A percentile compares a stretch with the other conserved stretches of the same genome.
These are phyloP conservation scores for Pythium scleroteichum DNA, from an alignment of 352 stramenopile genomes.

Conservation along the genomic window DNA sequence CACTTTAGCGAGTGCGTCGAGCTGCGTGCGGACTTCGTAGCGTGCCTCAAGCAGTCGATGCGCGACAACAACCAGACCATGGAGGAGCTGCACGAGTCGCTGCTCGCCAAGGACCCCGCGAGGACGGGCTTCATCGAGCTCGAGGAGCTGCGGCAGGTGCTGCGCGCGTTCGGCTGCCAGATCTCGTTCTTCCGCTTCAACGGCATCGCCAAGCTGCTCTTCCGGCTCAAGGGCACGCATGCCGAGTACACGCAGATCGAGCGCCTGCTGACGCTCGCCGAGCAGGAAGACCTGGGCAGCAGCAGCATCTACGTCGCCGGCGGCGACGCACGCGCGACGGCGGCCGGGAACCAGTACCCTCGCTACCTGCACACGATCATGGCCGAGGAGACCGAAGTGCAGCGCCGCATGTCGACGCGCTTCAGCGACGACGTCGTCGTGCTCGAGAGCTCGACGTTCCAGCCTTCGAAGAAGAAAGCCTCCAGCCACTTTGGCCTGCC, in stretches of 20 bases:
- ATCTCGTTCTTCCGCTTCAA: slow-evolving; percentile 32
- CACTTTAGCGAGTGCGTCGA: slow-evolving; percentile 26
- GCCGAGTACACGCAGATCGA: slow-evolving; percentile 23
- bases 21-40: slow-evolving; percentile 22
- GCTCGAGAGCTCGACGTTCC: slow-evolving; percentile 10
- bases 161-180: slow-evolving; percentile 17
- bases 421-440: slow-evolving; percentile 12
- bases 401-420: slow-evolving; percentile 7
- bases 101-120: slow-evolving; percentile 4
- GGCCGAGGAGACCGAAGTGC: slow-evolving; percentile 6
- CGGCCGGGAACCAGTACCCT: slow-evolving; percentile 1
- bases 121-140: slow-evolving; percentile 16
- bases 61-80: slow-evolving; percentile 12
- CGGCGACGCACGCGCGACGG: background rate
- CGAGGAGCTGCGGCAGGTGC: slow-evolving; percentile 17
- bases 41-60: slow-evolving; percentile 24
- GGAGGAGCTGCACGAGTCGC: slow-evolving; percentile 13
- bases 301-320: background rate
- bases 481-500: slow-evolving; percentile 3
- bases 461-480: slow-evolving; percentile 6
- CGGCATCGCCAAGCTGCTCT: slow-evolving; percentile 26
- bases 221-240: slow-evolving; percentile 17
- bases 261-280: slow-evolving; percentile 13
- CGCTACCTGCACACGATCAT: slow-evolving; percentile 16
- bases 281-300: slow-evolving; percentile 2